Conservation (phyloP, 2,329 filamentous ascomycete genomes). For the Neoscytalidium dimidiatum region DNA sequence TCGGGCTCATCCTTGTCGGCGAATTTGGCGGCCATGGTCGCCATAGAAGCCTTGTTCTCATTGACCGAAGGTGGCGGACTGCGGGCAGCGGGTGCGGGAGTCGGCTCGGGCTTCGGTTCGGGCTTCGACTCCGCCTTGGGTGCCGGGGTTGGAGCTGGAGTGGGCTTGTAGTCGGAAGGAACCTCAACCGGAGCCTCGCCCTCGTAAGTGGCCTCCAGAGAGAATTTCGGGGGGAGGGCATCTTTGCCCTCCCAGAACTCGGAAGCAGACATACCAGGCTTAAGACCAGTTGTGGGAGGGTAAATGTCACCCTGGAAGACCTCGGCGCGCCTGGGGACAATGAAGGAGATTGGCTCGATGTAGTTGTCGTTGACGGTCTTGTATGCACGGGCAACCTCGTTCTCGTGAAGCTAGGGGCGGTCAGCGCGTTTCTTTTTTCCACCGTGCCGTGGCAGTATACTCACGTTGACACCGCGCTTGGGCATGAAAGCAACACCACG, state of each 20-base stretch:
- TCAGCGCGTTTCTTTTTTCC: constrained; percentile 22
- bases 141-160: constrained; percentile 43
- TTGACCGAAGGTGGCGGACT: constrained; percentile 69
- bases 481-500: constrained; percentile 92
- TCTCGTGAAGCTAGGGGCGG: constrained; percentile 73
- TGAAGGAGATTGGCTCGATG: constrained; percentile 97
- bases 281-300: constrained; percentile 78
- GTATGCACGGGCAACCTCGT: constrained; percentile 92
- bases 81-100: constrained; percentile 45
- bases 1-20: constrained; percentile 73
- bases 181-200: constrained; percentile 79
- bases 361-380: constrained; percentile 95
- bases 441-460: constrained; percentile 32
- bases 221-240: constrained; percentile 84
- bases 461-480: constrained; percentile 87
- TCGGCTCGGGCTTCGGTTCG: constrained; percentile 50
- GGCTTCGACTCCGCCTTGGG: constrained; percentile 53
- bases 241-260: constrained; percentile 91
- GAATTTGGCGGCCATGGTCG: constrained; percentile 82
- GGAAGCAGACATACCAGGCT: constrained; percentile 74
- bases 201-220: constrained; percentile 88
- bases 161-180: constrained; percentile 65
- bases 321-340: constrained; percentile 89
- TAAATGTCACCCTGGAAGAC: constrained; percentile 98
- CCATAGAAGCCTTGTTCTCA: constrained; percentile 85